Evolutionary conservation across 495 filamentous ascomycete genomes (phyloP).

Genomic region (Xylaria sp.): DNA sequence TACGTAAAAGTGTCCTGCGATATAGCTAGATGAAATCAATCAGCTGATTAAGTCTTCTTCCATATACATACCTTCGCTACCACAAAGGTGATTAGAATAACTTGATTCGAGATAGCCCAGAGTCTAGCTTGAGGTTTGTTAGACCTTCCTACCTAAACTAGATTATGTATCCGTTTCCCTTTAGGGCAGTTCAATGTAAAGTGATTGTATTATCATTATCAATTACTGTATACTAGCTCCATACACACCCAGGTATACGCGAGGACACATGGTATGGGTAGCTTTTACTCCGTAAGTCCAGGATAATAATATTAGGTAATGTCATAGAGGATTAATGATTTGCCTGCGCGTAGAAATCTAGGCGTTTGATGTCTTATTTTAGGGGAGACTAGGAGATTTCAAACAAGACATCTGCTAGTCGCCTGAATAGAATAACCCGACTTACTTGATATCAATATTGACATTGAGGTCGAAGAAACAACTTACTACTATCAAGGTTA

Average conservation of each 20-base stretch:
- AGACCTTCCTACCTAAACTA: background rate
- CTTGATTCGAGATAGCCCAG: background rate
- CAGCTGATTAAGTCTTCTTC: background rate
- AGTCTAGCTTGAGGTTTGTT: background rate
- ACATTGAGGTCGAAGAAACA: background rate
- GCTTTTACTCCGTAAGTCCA: no score
- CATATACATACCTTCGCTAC: background rate
- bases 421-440: background rate
- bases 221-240: slow-evolving; percentile 7
- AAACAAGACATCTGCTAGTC: background rate
- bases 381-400: background rate
- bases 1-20: background rate
- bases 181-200: slow-evolving; percentile 13
- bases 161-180: background rate
- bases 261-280: no score
- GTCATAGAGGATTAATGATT: background rate
- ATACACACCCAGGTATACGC: background rate
- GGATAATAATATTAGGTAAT: no score
- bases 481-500: background rate
- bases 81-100: background rate
- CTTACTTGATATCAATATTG: background rate
- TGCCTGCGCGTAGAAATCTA: background rate
- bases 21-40: background rate
- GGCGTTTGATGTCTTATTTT: background rate
- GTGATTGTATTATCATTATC: background rate